Conservation (phyloP, 1,139 yeast species). For the Geotrichum carabidarum region DNA sequence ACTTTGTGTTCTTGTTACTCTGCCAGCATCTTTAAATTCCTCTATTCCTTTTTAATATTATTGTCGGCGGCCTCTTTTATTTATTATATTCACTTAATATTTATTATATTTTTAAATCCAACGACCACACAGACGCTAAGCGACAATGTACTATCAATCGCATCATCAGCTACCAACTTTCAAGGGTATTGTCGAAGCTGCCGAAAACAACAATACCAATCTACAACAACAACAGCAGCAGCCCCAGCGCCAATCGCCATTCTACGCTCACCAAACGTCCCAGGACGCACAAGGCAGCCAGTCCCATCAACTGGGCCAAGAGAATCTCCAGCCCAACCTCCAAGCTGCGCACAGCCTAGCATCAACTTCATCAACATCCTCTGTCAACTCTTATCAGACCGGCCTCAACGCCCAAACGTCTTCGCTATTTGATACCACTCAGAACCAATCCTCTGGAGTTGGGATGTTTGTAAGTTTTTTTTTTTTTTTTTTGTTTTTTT, state of each 20-base stretch:
- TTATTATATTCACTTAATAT: neutral
- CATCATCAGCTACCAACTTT: slow-evolving; percentile 9
- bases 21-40: neutral
- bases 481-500: neutral
- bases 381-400: neutral
- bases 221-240: neutral
- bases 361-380: neutral
- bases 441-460: neutral
- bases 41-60: neutral
- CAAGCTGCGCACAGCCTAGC: neutral
- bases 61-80: neutral
- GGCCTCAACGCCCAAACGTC: neutral
- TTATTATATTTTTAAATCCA: neutral
- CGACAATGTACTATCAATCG: slow-evolving; percentile 2
- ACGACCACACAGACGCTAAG: no score
- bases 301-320: neutral
- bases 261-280: neutral
- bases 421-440: neutral
- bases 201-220: neutral
- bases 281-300: neutral
- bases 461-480: neutral
- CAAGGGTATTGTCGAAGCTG: slow-evolving; percentile 8
- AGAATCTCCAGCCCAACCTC: neutral
- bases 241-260: neutral
- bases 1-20: no score